These are phyloP conservation scores for Eucalyptus sp. DNA, from an alignment of 345 rosid species.

Conservation along the genomic window DNA sequence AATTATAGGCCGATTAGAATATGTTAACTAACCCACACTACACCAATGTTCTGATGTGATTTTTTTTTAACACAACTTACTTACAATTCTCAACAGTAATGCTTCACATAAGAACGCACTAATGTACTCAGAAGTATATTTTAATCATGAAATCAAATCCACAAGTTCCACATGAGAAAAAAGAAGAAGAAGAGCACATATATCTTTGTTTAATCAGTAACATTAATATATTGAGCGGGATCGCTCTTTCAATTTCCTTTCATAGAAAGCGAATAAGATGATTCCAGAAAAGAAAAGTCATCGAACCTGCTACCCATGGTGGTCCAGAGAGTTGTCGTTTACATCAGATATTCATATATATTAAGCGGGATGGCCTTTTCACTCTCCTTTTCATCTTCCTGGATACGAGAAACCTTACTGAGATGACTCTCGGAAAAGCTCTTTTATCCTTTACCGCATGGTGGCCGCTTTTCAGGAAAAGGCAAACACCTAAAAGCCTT, in stretches of 20 bases:
- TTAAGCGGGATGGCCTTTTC: background rate
- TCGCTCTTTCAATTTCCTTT: background rate
- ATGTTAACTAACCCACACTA: background rate
- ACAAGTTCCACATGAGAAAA: background rate
- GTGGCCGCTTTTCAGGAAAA: background rate
- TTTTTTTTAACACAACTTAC: background rate
- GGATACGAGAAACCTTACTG: background rate
- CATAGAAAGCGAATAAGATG: background rate
- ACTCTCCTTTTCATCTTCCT: background rate
- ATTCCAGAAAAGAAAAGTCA: background rate
- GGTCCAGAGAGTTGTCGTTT: background rate
- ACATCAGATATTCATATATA: background rate
- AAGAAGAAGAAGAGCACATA: background rate
- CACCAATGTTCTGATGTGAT: accelerated
- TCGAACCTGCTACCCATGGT: background rate
- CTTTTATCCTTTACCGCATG: background rate
- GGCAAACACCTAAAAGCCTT: background rate
- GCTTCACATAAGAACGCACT: background rate
- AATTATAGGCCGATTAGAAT: background rate
- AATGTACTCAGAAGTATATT: background rate
- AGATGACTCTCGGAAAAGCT: background rate
- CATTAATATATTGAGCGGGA: background rate
- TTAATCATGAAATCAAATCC: background rate
- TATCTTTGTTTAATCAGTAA: background rate
- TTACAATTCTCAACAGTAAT: background rate